These are phyloP conservation scores for Rhynchosporium secalis DNA, from an alignment of 2,329 filamentous ascomycete genomes.

Conservation along the genomic window DNA sequence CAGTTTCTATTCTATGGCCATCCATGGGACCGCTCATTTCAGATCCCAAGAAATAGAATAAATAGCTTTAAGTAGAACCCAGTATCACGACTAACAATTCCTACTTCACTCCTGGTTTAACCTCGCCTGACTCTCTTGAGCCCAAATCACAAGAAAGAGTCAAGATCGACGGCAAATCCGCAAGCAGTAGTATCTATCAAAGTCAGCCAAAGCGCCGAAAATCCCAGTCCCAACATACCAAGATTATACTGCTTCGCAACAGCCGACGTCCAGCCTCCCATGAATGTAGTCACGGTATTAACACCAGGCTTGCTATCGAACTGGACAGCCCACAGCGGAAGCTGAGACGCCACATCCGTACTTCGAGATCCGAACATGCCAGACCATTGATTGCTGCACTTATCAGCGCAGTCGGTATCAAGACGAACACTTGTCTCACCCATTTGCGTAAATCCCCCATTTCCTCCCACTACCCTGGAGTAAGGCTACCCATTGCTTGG, in stretches of 20 bases:
- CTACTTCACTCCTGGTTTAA: too few species aligned
- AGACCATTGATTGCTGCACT: constrained; percentile 11
- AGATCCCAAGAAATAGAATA: too few species aligned
- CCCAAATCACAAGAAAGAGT: neutral
- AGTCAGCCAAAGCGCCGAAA: neutral
- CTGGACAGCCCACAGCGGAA: constrained; percentile 9
- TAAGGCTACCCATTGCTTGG: constrained; percentile 7
- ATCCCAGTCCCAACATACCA: neutral
- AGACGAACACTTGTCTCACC: neutral
- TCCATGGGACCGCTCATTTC: too few species aligned
- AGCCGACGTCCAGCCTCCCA: constrained; percentile 8
- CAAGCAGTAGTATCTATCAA: constrained; percentile 9
- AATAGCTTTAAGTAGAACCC: too few species aligned
- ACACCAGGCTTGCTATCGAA: constrained; percentile 3
- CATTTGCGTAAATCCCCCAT: constrained; percentile 10
- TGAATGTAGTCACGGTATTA: constrained; percentile 8
- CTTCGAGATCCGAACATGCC: constrained; percentile 11
- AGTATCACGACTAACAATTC: too few species aligned
- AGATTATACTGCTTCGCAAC: constrained; percentile 8
- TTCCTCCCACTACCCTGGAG: constrained; percentile 2
- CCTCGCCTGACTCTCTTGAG: too few species aligned
- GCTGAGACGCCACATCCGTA: constrained; percentile 6
- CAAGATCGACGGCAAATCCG: constrained; percentile 8
- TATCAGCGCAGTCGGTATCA: neutral
- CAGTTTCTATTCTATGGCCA: too few species aligned